phyloP scores from a whole-genome alignment of 2,329 filamentous ascomycete genomes.

The Tolypocladium ovalisporum region DNA sequence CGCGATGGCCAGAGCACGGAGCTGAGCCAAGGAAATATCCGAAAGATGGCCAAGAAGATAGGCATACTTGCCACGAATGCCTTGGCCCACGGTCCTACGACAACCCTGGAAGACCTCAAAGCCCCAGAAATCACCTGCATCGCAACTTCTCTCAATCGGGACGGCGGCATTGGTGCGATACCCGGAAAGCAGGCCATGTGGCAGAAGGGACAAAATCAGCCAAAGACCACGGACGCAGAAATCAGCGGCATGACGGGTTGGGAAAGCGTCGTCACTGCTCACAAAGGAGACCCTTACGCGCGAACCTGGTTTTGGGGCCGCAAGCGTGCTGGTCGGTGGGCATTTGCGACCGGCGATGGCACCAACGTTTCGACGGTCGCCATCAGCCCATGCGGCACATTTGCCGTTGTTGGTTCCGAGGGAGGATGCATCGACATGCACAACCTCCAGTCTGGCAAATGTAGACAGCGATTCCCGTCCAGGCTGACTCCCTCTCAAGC shows the following conservation, averaged over 20 bases:
- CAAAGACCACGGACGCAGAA: constrained; percentile 55
- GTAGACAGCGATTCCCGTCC: constrained; percentile 80
- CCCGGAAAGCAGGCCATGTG: constrained; percentile 71
- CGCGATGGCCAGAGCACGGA: constrained; percentile 91
- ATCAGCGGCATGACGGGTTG: constrained; percentile 75
- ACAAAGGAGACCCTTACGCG: constrained; percentile 72
- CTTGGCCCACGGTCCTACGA: constrained; percentile 48
- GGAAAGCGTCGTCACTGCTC: constrained; percentile 94
- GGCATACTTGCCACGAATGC: constrained; percentile 54
- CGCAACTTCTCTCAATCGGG: constrained; percentile 83
- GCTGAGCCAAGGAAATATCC: constrained; percentile 80
- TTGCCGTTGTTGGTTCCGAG: constrained; percentile 79
- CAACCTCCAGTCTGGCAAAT: constrained; percentile 87
- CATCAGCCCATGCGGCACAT: constrained; percentile 86
- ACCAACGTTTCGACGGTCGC: constrained; percentile 78
- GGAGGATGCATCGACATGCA: constrained; percentile 85
- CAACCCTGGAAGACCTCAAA: constrained; percentile 65
- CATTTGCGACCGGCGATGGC: constrained; percentile 75
- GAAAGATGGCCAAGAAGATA: constrained; percentile 80
- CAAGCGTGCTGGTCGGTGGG: constrained; percentile 87
- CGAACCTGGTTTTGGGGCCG: constrained; percentile 98
- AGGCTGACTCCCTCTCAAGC: constrained; percentile 68
- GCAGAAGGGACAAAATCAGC: constrained; percentile 62
- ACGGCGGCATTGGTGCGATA: constrained; percentile 83
- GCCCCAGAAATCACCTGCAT: constrained; percentile 87